phyloP scores from a whole-genome alignment of 2,329 filamentous ascomycete species.

The Akanthomyces lecanii region DNA sequence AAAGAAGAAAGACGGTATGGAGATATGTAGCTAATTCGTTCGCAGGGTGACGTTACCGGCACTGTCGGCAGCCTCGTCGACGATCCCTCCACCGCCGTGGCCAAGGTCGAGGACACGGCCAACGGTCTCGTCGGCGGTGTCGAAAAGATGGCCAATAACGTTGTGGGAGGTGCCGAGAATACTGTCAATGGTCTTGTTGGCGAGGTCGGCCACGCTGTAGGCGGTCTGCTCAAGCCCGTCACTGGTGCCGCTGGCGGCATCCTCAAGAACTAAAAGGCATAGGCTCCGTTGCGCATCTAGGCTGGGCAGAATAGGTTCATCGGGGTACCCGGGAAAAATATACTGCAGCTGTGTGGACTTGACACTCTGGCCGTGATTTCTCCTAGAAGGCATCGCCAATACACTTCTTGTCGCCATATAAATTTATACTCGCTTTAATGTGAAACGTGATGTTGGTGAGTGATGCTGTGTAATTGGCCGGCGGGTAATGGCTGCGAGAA shows the following conservation, averaged over 20 bases:
- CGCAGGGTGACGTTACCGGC: not conserved
- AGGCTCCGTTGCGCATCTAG: too few species aligned
- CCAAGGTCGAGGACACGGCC: conserved; percentile 1
- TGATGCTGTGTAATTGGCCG: not conserved
- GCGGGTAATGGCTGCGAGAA: too few species aligned
- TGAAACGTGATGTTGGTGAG: not conserved
- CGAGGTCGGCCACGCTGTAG: not conserved
- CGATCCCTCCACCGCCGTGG: not conserved
- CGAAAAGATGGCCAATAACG: not conserved
- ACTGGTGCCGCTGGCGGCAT: not conserved
- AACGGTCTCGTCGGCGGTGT: not conserved
- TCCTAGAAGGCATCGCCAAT: too few species aligned
- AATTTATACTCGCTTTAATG: too few species aligned
- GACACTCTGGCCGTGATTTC: too few species aligned
- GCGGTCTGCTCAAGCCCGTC: not conserved
- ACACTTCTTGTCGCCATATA: not conserved
- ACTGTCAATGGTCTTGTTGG: not conserved
- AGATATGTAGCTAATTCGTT: not conserved
- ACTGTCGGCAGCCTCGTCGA: not conserved
- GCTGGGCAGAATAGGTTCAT: too few species aligned
- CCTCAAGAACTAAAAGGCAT: too few species aligned
- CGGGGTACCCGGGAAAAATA: too few species aligned
- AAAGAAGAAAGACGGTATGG: not conserved
- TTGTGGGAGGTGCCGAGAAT: not conserved
- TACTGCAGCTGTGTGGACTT: too few species aligned